These are phyloP conservation scores for Paraconiothyrium sp. DNA, from an alignment of 2,329 filamentous ascomycete species.

Conservation along the genomic window DNA sequence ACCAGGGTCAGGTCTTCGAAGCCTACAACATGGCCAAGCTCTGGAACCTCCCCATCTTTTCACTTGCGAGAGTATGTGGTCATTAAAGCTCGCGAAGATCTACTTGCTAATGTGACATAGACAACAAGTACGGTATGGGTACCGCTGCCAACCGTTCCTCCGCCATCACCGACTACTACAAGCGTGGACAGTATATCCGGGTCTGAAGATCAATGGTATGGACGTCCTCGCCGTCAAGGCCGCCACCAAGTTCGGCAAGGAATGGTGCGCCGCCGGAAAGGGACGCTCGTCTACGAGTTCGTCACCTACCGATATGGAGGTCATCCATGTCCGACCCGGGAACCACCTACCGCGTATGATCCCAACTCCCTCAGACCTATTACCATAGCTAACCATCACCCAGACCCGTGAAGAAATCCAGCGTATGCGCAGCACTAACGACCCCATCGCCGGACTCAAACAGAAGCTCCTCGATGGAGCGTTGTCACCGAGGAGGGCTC, in stretches of 20 bases:
- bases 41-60: conserved; percentile 96
- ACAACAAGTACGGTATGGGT: conserved; percentile 99
- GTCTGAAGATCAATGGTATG: conserved; percentile 99
- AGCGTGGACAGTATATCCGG: conserved; percentile 99
- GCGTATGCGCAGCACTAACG: conserved; percentile 98
- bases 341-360: conserved; percentile 84
- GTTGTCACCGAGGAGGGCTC: conserved; percentile 91
- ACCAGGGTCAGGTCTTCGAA: conserved; percentile 99
- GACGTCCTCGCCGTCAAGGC: conserved; percentile 98
- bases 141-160: conserved; percentile 93
- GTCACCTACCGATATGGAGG: conserved; percentile 99
- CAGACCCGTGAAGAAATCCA: conserved; percentile 97
- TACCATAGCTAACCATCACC: conserved; percentile 26
- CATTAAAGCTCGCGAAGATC: background rate
- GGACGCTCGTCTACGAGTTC: conserved; percentile 96
- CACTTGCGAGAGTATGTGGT: conserved; percentile 90
- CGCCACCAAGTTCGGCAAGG: conserved; percentile 91
- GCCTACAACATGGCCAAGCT: conserved; percentile 99
- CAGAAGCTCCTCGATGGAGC: conserved; percentile 97
- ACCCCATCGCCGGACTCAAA: conserved; percentile 97
- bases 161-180: conserved; percentile 99
- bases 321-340: conserved; percentile 99
- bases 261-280: conserved; percentile 83
- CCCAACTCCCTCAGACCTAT: background rate
- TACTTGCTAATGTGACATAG: conserved; percentile 58